These are phyloP conservation scores for Centrapalus pauciflorus DNA, from an alignment of 129 eudicot species.

Conservation along the genomic window DNA sequence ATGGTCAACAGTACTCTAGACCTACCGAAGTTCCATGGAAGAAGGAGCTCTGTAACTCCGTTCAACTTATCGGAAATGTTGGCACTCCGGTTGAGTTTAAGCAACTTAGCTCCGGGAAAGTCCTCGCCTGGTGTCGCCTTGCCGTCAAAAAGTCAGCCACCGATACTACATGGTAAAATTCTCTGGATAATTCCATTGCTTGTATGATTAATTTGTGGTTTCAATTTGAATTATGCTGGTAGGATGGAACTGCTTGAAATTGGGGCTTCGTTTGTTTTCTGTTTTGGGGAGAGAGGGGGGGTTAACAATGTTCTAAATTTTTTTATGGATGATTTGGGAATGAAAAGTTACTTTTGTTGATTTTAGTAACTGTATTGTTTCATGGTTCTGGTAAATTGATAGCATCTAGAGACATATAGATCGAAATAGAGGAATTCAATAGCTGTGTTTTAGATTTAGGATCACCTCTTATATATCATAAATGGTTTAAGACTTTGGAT, in stretches of 20 bases:
- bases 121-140: constrained; percentile 72
- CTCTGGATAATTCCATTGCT: neutral
- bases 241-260: neutral
- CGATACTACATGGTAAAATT: constrained; percentile 60
- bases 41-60: constrained; percentile 62
- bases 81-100: constrained; percentile 65
- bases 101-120: constrained; percentile 72
- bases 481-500: too few relatives aligned
- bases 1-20: constrained; percentile 37
- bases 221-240: neutral
- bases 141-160: constrained; percentile 70
- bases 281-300: neutral
- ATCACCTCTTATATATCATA: too few relatives aligned
- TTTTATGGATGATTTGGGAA: neutral
- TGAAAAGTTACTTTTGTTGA: neutral
- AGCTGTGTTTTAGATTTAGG: neutral
- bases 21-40: constrained; percentile 79
- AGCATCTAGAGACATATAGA: neutral
- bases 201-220: neutral
- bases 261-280: neutral
- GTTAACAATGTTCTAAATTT: neutral
- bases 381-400: neutral
- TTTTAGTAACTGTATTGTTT: neutral
- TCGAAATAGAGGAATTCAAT: constrained; percentile 6
- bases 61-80: constrained; percentile 75